Evolutionary conservation across 495 filamentous ascomycete genomes (phyloP), one percentile per base, ranked within the genome.

Genomic region (Copromyces sp.): DNA sequence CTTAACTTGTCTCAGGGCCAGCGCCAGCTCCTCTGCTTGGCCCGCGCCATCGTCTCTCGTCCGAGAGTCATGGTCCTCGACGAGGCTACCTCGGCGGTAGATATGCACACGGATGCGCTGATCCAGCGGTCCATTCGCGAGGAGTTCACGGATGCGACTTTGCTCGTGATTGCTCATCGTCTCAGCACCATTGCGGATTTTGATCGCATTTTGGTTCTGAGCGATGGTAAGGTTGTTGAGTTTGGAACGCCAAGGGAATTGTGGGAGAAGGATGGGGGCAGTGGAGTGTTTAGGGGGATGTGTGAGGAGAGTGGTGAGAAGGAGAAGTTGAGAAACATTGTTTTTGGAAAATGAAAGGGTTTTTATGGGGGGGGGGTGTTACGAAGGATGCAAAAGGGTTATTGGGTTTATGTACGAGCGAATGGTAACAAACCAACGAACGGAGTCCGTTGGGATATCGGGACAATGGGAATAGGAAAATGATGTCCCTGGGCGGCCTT

Each of bases 1-100:
- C 86, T 89, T 4, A 95, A 94, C 74, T 86, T 97, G 12, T 94
- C 91, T 0, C 94, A 96, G 77, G 94, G 94, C 4, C 94, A 97
- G 79, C 86, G 93, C 6, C 94, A 97, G 77, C 91, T 97, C 1
- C 87, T 97, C 14, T 95, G 93, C 75, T 89, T 97, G 1, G 94
- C 94, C 0, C 90, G 94, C 7, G 94, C 94, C 42, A 95, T 97
- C 76, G 89, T 96, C 39, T 84, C 89, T 5, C 86, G 89, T 0
- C 92, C 93, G 12, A 92, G 92, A 76, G 90, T 97, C 73, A 91
- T 97, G 87, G 89, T 97, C 9, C 86, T 97, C 11, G 94, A 97
- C 77, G 94, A 97, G 81, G 94, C 94, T 0, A 97, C 94, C 0
- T 91, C 89, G 5, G 92, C 94, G 3, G 93, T 97, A 5, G 94